Conservation (phyloP, 352 stramenopile species). For the Phytophthora pinifolia region DNA sequence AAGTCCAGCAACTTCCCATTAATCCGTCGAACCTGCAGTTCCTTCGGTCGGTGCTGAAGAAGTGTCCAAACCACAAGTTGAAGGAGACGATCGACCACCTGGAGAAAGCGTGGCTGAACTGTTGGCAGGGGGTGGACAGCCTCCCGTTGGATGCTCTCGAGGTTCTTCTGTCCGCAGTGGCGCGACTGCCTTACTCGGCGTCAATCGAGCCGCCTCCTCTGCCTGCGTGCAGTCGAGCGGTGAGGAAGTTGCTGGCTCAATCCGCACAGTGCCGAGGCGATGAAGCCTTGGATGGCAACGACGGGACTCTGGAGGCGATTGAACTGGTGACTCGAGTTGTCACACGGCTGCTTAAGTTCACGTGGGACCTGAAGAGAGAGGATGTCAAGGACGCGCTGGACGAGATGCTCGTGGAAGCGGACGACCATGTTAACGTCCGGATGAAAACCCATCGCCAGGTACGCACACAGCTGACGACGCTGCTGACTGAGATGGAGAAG, state of each 20-base stretch:
- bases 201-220: constrained; percentile 36
- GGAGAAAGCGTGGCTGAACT: constrained; percentile 44
- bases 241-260: constrained; percentile 32
- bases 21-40: constrained; percentile 49
- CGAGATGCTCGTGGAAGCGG: constrained; percentile 60
- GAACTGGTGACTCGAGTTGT: constrained; percentile 47
- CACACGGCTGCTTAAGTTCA: constrained; percentile 64
- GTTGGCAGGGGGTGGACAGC: constrained; percentile 41
- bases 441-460: constrained; percentile 53
- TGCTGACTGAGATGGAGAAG: constrained; percentile 74
- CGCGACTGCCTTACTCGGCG: constrained; percentile 46
- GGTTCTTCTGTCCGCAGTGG: constrained; percentile 46
- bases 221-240: constrained; percentile 27
- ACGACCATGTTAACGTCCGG: constrained; percentile 40
- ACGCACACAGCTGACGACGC: constrained; percentile 35
- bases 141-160: constrained; percentile 42
- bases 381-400: constrained; percentile 58
- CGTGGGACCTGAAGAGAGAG: constrained; percentile 54
- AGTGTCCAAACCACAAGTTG: constrained; percentile 45
- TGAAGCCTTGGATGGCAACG: constrained; percentile 37
- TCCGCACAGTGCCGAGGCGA: constrained; percentile 3
- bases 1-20: neutral
- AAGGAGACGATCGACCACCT: constrained; percentile 32
- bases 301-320: constrained; percentile 35
- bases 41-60: constrained; percentile 39